These are phyloP conservation scores for Neurospora discreta DNA, from an alignment of 495 filamentous ascomycete genomes.

Conservation along the genomic window DNA sequence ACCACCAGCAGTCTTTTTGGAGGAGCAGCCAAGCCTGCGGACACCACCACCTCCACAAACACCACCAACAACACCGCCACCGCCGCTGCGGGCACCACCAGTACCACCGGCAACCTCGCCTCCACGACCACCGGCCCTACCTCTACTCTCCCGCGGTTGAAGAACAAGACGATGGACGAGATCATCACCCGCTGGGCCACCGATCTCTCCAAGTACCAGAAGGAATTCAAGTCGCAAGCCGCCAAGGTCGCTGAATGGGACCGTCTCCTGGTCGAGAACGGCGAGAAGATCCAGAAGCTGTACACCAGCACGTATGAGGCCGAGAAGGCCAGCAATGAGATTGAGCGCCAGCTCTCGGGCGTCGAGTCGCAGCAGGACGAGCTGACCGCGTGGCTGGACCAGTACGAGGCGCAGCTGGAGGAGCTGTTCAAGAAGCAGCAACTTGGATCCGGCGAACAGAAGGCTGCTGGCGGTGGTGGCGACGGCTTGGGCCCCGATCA, in stretches of 20 bases:
- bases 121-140: constrained; percentile 68
- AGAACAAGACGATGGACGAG: constrained; percentile 99
- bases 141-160: constrained; percentile 77
- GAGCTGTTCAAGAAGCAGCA: constrained; percentile 63
- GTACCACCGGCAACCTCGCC: constrained; percentile 33
- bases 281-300: constrained; percentile 81
- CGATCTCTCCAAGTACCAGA: constrained; percentile 88
- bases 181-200: constrained; percentile 97
- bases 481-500: constrained; percentile 76
- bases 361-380: constrained; percentile 92
- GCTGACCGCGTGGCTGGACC: constrained; percentile 68
- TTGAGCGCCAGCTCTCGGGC: constrained; percentile 75
- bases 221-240: constrained; percentile 85
- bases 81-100: constrained; percentile 9
- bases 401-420: constrained; percentile 83
- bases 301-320: constrained; percentile 82
- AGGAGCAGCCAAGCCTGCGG: constrained; percentile 14
- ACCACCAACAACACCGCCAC: neutral
- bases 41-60: constrained; percentile 10
- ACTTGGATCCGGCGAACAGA: constrained; percentile 8
- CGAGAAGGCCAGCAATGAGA: constrained; percentile 77
- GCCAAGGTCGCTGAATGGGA: constrained; percentile 85
- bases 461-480: constrained; percentile 27
- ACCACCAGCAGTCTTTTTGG: constrained; percentile 20
- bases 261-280: constrained; percentile 78